A percentile compares a stretch with the other conserved stretches of the same genome.
phyloP scores from a whole-genome alignment of 2,329 filamentous ascomycete species.

The Sporothrix phasma region DNA sequence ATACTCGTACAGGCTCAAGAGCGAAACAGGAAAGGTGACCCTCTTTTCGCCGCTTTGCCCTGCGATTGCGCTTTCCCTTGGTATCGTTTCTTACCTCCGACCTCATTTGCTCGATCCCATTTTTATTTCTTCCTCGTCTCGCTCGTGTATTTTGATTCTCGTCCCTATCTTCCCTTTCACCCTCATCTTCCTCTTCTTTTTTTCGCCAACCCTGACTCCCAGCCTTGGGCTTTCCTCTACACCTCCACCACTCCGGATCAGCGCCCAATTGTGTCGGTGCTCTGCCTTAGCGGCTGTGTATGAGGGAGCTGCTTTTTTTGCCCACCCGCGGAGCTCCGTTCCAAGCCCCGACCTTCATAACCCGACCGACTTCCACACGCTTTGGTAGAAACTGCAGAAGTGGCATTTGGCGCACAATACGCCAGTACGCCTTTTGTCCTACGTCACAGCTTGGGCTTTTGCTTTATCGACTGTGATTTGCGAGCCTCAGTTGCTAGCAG shows the following conservation, averaged over 20 bases:
- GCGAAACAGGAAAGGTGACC: not conserved
- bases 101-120: slow-evolving; percentile 1
- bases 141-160: too few relatives aligned
- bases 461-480: not conserved
- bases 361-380: slow-evolving; percentile 4
- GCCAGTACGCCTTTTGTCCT: not conserved
- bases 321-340: not conserved
- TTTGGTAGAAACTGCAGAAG: not conserved
- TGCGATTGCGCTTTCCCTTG: too few relatives aligned
- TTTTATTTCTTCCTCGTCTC: not conserved
- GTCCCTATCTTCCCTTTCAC: not conserved
- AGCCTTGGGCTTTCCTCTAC: not conserved
- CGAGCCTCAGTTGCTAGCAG: not conserved
- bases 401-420: not conserved
- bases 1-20: not conserved
- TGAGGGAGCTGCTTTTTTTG: not conserved
- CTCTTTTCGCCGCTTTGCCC: too few relatives aligned
- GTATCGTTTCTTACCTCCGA: not conserved
- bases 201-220: not conserved
- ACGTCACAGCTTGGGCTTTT: not conserved
- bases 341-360: not conserved
- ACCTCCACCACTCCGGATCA: not conserved
- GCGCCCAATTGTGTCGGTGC: not conserved
- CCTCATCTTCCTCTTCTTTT: not conserved
- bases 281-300: not conserved